Percentiles rank a stretch among this genome's conserved stretches.
phyloP scores from a whole-genome alignment of 2,329 filamentous ascomycete genomes.

The Fusarium aywerte region DNA sequence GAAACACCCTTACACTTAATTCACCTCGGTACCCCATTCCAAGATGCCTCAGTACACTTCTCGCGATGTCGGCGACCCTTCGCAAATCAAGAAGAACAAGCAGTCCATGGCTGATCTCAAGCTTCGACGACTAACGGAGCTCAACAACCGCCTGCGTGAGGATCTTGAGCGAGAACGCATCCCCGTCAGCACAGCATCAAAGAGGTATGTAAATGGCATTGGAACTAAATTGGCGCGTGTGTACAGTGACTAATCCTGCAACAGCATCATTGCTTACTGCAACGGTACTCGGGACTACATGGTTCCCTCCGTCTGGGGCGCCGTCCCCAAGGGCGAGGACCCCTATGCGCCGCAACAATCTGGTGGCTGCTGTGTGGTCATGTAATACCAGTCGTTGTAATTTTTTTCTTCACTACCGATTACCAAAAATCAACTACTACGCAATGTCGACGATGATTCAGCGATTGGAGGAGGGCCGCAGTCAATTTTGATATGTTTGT shows the following conservation, averaged over 20 bases:
- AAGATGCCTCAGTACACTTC: slow-evolving; percentile 75
- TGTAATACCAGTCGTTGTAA: slow-evolving; percentile 66
- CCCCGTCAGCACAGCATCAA: slow-evolving; percentile 92
- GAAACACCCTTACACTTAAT: slow-evolving; percentile 13
- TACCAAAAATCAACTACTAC: slow-evolving; percentile 45
- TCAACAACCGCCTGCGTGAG: slow-evolving; percentile 95
- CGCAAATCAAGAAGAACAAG: slow-evolving; percentile 88
- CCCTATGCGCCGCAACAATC: slow-evolving; percentile 97
- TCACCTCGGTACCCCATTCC: slow-evolving; percentile 42
- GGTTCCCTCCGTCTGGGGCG: slow-evolving; percentile 97
- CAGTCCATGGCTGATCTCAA: slow-evolving; percentile 99
- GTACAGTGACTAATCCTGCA: slow-evolving; percentile 31
- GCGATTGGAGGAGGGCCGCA: slow-evolving; percentile 45
- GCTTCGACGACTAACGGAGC: slow-evolving; percentile 92
- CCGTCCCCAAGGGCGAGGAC: slow-evolving; percentile 93
- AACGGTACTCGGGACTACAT: slow-evolving; percentile 99
- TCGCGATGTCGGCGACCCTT: slow-evolving; percentile 73
- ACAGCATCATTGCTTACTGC: slow-evolving; percentile 96
- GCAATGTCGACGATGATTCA: slow-evolving; percentile 49
- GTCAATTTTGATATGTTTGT: slow-evolving; percentile 46
- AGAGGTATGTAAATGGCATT: slow-evolving; percentile 68
- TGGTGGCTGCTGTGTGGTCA: slow-evolving; percentile 92
- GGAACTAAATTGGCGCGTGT: neutral
- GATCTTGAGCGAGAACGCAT: slow-evolving; percentile 96
- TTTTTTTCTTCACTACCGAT: slow-evolving; percentile 43